Conservation (phyloP, 345 rosid species). For the Lepidium aucheri region DNA sequence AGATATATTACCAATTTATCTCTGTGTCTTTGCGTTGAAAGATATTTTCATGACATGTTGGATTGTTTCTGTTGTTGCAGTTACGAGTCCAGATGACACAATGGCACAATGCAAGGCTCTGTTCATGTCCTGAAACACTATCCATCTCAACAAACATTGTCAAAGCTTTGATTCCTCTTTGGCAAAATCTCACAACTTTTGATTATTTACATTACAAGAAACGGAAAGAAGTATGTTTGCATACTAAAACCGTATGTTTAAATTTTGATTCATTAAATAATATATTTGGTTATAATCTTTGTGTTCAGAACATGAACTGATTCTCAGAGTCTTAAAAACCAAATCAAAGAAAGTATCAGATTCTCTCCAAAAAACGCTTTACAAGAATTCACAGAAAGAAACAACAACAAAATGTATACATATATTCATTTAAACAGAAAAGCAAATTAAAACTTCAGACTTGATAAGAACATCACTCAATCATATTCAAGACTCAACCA, state of each 20-base stretch:
- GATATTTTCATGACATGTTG: not conserved
- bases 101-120: constrained; percentile 32
- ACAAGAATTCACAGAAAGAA: constrained; percentile 15
- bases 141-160: not conserved
- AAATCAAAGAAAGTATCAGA: not conserved
- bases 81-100: constrained; percentile 73
- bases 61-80: constrained; percentile 38
- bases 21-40: not conserved
- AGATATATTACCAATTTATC: not conserved
- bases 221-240: not conserved
- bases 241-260: not conserved
- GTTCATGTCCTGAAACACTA: constrained; percentile 26
- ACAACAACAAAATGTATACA: not conserved
- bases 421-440: constrained; percentile 12
- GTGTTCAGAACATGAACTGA: not conserved
- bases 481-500: constrained; percentile 19
- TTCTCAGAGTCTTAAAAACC: not conserved
- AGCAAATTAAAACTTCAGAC: constrained; percentile 10
- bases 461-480: not conserved
- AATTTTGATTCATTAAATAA: constrained; percentile 17
- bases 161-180: constrained; percentile 10
- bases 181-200: constrained; percentile 4
- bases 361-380: constrained; percentile 12
- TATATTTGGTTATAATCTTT: not conserved
- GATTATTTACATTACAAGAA: constrained; percentile 17